Evolutionary conservation across 1,139 yeast species (phyloP).

Genomic region (Yamadazyma sp.): DNA sequence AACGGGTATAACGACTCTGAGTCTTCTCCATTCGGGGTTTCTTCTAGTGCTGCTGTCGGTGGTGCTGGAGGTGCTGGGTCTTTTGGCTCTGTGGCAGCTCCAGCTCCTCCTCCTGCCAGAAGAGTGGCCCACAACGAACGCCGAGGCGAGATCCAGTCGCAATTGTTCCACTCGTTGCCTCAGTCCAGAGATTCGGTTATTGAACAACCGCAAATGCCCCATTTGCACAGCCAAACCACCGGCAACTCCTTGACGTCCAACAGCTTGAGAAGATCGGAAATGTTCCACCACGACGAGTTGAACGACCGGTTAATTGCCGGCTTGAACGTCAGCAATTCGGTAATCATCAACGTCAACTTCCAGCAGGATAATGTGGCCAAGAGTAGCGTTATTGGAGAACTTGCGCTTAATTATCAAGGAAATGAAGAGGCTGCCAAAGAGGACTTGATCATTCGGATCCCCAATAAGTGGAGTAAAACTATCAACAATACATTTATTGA

Average conservation of each 20-base stretch:
- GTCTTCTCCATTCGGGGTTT: no score
- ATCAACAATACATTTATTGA: conserved; percentile 46
- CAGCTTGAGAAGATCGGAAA: conserved; percentile 17
- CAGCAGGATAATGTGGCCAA: conserved; percentile 61
- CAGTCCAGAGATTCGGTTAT: conserved; percentile 39
- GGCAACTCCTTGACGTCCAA: conserved; percentile 33
- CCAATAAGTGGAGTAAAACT: conserved; percentile 33
- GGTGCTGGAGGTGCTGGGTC: no score
- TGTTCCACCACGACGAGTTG: conserved; percentile 30
- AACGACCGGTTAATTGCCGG: conserved; percentile 60
- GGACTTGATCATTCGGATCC: conserved; percentile 24
- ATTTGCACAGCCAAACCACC: conserved; percentile 30
- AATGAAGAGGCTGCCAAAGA: conserved; percentile 18
- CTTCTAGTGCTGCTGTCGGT: no score
- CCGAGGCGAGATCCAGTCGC: conserved; percentile 31
- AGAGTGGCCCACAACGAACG: conserved; percentile 39
- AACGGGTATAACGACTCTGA: no score
- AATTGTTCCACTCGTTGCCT: conserved; percentile 52
- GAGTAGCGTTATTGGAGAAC: conserved; percentile 72
- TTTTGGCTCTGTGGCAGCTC: conserved; percentile 22
- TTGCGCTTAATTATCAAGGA: conserved; percentile 68
- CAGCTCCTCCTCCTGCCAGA: conserved; percentile 77
- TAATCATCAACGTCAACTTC: conserved; percentile 72
- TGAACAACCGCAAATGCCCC: conserved; percentile 18
- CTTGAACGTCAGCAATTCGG: conserved; percentile 75